Evolutionary conservation across 371 early-diverging fungal species (phyloP), one percentile per base, ranked within the genome.

Genomic region (Choanephora cucurbitarum): DNA sequence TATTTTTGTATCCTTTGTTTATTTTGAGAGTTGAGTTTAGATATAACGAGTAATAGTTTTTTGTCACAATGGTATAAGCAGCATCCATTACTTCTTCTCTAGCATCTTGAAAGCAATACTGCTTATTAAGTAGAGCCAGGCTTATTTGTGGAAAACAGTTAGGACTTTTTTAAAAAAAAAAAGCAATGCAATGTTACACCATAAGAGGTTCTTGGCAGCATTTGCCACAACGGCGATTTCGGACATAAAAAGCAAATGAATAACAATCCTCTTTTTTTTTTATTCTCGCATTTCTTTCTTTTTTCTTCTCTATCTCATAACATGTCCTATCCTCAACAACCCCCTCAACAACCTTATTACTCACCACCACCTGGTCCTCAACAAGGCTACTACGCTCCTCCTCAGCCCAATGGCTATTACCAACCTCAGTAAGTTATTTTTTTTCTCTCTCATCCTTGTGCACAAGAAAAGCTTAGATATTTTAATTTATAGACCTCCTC

Each of bases 401-500:
- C 14, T 14, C 43, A 43, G 10, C 43, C 43, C 17, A 43, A 21
- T 17, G 43, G 21, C n/a, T 43, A 43, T 43, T 24, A 37, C 21
- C 52, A 43, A 18, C 43, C 43, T 19, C 43, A 43, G 43, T 43
- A 43, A 43, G 43, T 43, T n/a, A n/a, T 14, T 14, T n/a, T 8
- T 14, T 13, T 3, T 17, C 8, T 5, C 21, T 9, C 21, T 19
- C 17, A 10, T 3, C 21, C 17, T 10, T 43, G 2, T 10, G 6
- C 4, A 10, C 40, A 10, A 17, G 18, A 42, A 10, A 28, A 3
- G n/a, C 13, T 33, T 10, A 34, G 1, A 18, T 13, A 37, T 14
- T 11, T 37, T 11, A 2, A 6, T 6, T 13, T 11, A 37, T 51
- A 61, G 61, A 46, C 61, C 61, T n/a, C 51, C 54, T 33, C 61